Conservation (phyloP, 2,329 filamentous ascomycete species). For the Juglanconis oblonga region DNA sequence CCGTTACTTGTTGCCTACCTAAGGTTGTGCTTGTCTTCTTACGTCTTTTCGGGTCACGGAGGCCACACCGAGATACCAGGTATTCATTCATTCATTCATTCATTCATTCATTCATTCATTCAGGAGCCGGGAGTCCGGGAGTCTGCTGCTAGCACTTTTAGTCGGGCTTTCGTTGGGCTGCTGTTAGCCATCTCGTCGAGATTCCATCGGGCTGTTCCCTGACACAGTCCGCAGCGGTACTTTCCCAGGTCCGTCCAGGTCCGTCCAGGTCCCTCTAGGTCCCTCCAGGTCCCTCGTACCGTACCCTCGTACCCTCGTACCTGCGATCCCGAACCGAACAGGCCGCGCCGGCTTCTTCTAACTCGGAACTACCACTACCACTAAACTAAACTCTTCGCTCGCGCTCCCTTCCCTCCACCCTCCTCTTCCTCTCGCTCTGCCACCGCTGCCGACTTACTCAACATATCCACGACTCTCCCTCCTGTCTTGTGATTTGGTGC, state of each 20-base stretch:
- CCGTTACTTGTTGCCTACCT: too few relatives aligned
- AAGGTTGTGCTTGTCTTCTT: too few relatives aligned
- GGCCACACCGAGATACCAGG: too few relatives aligned
- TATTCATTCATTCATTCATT: too few relatives aligned
- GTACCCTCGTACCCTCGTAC: neutral
- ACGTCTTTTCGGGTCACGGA: too few relatives aligned
- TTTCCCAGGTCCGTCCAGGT: too few relatives aligned
- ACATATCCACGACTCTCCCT: slow-evolving; percentile 9
- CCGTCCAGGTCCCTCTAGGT: too few relatives aligned
- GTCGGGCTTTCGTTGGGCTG: neutral
- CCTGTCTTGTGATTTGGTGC: slow-evolving; percentile 12
- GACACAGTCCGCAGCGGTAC: neutral
- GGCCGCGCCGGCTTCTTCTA: slow-evolving; percentile 1
- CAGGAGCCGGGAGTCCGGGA: neutral
- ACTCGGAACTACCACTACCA: neutral
- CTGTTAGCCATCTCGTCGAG: neutral
- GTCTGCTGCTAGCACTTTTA: neutral
- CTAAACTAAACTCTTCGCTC: slow-evolving; percentile 1
- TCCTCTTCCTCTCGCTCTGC: neutral
- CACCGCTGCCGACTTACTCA: neutral
- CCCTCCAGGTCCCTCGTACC: too few relatives aligned
- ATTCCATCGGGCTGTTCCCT: neutral
- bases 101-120: too few relatives aligned
- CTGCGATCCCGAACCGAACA: neutral
- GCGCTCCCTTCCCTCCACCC: slow-evolving; percentile 3